Evolutionary conservation across 2,329 filamentous ascomycete species (phyloP), one percentile per base, ranked within the genome.

Genomic region (Colletotrichum horii): DNA sequence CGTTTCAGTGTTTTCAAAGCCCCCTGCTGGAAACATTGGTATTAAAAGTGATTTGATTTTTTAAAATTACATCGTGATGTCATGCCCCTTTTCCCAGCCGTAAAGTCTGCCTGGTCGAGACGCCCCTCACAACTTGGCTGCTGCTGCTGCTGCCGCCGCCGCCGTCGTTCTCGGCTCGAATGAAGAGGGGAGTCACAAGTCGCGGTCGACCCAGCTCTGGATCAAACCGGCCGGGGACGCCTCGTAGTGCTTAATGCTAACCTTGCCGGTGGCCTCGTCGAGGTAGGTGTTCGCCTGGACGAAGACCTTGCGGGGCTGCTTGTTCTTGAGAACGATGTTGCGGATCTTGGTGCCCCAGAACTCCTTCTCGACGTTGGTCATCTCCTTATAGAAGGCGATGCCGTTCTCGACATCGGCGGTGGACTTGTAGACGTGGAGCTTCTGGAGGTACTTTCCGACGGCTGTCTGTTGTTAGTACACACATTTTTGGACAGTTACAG

Each of bases 261-360:
- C 94, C 83, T 93, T 91, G 73, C 94, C 95, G 1, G 90, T 91
- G 15, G 89, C 86, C 83, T 91, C 89, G 77, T 94, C 91, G 55
- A 97, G 82, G 72, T 93, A 90, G 1, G 96, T 98, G 84, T 98
- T 98, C 75, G 95, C 95, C 87, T 98, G 96, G 70, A 98, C 95
- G 86, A 98, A 98, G 60, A 98, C 93, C 88, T 96, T 96, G 75
- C 94, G 88, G n/a, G 94, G 94, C 85, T 94, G 94, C 87, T 95
- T 95, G 84, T 95, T 94, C 80, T 89, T 88, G 56, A 96, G 85
- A 28, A 96, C 94, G 76, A 94, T 90, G 62, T 94, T 91, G 72
- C 96, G 90, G 30, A 98, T 91, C 85, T 93, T 94, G 78, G 91
- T 92, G 71, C 94, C 95, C 91, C 95, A 98, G 87, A 95, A 98